Base-by-base conservation (phyloP, 306 rosid genomes). In the Albizia julibrissin region DNA sequence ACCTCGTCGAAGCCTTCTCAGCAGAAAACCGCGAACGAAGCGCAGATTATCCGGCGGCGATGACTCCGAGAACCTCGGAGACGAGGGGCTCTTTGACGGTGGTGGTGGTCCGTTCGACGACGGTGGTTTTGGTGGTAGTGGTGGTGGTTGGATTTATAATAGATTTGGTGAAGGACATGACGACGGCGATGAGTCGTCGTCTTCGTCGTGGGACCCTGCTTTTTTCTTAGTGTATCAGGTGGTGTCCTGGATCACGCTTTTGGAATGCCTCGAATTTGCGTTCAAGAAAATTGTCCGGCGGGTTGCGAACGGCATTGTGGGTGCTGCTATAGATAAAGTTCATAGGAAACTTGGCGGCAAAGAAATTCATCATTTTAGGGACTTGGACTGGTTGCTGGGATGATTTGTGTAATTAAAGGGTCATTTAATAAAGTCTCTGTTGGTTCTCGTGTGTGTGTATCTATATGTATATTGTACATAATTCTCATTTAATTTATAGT, bases 221-320 rank as follows among this genome's bases (percentile, higher is more conserved):
- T 87, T 90, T 27, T 89, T 91, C 86, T 95, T 95, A 62, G 92
- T 95, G 69, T 95, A 93, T 84, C 91, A 91, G 86, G 95, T 90
- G 81, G 77, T 95, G 26, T 91, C 90, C 19, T 93, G 98, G 98
- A 93, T 95, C 54, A 89, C 89, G 84, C 92, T 95, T 0, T 90
- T 91, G 80, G 91, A 91, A 79, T 95, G 99, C 77, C 77, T 95
- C 85, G 93, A 93, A 83, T 95, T 90, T 67, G 90, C 99, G 21
- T 83, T 91, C 80, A 90, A 95, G 87, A 95, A 81, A 74, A 88
- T 95, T 26, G 56, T 90, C 83, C 86, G 92, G 76, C 87, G 87
- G 72, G 76, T 81, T 62, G 84, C 87, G n/a, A 90, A 75, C 50
- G 91, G 92, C 16, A 86, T 94, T 58, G 91, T 89, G 75, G 91